These are phyloP conservation scores for Hibiscus mutabilis DNA, from an alignment of 345 rosid genomes.

Conservation along the genomic window DNA sequence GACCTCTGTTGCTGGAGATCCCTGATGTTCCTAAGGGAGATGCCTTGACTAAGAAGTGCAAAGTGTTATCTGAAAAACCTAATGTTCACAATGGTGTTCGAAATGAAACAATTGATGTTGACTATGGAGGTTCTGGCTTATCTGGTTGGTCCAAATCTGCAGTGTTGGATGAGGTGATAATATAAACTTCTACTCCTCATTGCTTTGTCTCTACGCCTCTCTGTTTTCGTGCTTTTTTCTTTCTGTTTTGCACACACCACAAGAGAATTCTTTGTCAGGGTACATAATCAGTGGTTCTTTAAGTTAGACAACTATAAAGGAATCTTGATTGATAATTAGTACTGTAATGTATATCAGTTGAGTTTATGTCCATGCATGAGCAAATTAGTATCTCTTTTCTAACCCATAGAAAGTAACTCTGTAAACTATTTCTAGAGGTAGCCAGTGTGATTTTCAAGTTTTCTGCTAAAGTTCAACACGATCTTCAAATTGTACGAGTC, in stretches of 20 bases:
- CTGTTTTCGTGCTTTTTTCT: neutral
- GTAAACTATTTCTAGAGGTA: neutral
- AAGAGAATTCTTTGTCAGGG: neutral
- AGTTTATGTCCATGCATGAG: neutral
- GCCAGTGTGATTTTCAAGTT: neutral
- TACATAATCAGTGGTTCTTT: neutral
- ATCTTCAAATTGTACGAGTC: neutral
- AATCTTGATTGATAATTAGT: neutral
- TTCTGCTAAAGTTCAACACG: neutral
- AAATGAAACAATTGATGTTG: slow-evolving; percentile 15
- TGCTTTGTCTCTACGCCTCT: neutral
- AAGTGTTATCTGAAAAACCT: slow-evolving; percentile 27
- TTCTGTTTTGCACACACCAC: neutral
- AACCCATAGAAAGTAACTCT: too few species aligned
- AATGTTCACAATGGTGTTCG: slow-evolving; percentile 18
- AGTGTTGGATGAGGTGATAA: slow-evolving; percentile 56
- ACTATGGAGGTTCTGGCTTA: slow-evolving; percentile 25
- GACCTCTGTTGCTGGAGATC: slow-evolving; percentile 43
- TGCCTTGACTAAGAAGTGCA: slow-evolving; percentile 21
- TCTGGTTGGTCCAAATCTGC: slow-evolving; percentile 46
- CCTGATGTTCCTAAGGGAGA: slow-evolving; percentile 25
- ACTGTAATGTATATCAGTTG: neutral
- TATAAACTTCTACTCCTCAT: neutral
- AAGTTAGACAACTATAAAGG: neutral
- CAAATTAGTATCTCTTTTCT: neutral